These are phyloP conservation scores for Aegilops tauschii DNA, from an alignment of 176 grass and related monocot genomes.

Conservation along the genomic window DNA sequence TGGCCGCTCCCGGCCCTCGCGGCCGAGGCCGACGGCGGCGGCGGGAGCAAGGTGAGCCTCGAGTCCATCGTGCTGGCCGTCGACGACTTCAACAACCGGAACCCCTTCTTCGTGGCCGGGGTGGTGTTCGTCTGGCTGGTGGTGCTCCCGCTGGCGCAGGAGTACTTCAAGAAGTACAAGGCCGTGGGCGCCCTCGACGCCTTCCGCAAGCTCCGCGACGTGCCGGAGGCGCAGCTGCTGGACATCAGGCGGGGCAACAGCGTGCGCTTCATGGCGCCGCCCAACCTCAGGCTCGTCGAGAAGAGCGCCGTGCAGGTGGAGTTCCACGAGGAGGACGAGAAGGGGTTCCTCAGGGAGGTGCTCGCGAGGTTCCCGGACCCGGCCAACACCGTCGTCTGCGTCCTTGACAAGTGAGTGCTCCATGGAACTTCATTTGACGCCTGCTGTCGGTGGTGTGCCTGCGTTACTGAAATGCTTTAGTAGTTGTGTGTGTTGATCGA, in stretches of 20 bases:
- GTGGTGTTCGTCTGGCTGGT: conserved; percentile 82
- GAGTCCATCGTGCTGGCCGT: conserved; percentile 67
- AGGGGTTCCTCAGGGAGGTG: conserved; percentile 58
- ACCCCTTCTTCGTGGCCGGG: conserved; percentile 84
- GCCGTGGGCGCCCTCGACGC: conserved; percentile 73
- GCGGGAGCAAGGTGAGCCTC: conserved; percentile 62
- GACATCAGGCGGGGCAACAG: conserved; percentile 85
- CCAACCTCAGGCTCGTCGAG: conserved; percentile 75
- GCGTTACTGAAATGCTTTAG: background rate
- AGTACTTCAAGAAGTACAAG: conserved; percentile 85
- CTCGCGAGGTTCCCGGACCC: conserved; percentile 59
- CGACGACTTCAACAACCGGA: conserved; percentile 87
- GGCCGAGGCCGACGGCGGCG: conserved; percentile 44
- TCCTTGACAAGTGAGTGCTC: conserved; percentile 91
- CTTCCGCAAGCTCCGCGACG: conserved; percentile 75
- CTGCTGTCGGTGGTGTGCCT: background rate
- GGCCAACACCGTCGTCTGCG: conserved; percentile 67
- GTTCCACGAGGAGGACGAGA: conserved; percentile 68
- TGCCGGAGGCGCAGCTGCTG: conserved; percentile 72
- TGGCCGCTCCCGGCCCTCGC: conserved; percentile 46
- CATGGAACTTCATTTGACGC: background rate
- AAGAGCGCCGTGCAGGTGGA: conserved; percentile 69
- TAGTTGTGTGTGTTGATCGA: background rate
- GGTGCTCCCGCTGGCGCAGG: conserved; percentile 68
- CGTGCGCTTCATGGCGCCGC: conserved; percentile 73